Evolutionary conservation across 1,139 yeast species (phyloP).

Genomic region (Pichia kudriavzevii): DNA sequence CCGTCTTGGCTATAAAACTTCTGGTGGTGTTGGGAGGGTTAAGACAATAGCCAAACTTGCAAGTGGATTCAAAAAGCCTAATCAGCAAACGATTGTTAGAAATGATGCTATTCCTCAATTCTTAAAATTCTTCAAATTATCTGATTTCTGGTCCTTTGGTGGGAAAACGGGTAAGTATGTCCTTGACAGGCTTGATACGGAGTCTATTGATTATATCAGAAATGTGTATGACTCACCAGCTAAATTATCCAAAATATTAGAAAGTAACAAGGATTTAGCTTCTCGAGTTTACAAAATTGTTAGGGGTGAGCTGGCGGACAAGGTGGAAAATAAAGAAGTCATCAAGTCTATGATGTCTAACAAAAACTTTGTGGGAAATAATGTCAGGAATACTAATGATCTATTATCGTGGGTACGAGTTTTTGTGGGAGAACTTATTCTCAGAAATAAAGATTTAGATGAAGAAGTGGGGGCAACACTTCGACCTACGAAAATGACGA

Average conservation of each 20-base stretch:
- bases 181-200: slow-evolving; percentile 32
- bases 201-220: slow-evolving; percentile 36
- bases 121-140: slow-evolving; percentile 52
- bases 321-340: slow-evolving; percentile 50
- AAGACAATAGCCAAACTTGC: slow-evolving; percentile 84
- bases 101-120: slow-evolving; percentile 44
- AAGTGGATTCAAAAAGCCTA: slow-evolving; percentile 78
- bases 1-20: slow-evolving; percentile 72
- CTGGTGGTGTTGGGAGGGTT: slow-evolving; percentile 77
- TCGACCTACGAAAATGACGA: slow-evolving; percentile 47
- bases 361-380: slow-evolving; percentile 62
- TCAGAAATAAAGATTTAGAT: slow-evolving; percentile 64
- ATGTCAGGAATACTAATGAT: slow-evolving; percentile 49
- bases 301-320: slow-evolving; percentile 51
- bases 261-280: slow-evolving; percentile 41
- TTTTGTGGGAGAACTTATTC: slow-evolving; percentile 69
- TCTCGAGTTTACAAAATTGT: slow-evolving; percentile 49
- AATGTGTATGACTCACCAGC: slow-evolving; percentile 33
- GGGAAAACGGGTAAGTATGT: slow-evolving; percentile 78
- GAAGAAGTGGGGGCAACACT: slow-evolving; percentile 47
- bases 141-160: slow-evolving; percentile 85
- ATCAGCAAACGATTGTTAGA: slow-evolving; percentile 71
- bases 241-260: slow-evolving; percentile 30
- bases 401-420: slow-evolving; percentile 76
- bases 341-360: slow-evolving; percentile 85